Evolutionary conservation across 306 rosid species (phyloP), one percentile per base, ranked within the genome.

Genomic region (Vachellia pachyceras): DNA sequence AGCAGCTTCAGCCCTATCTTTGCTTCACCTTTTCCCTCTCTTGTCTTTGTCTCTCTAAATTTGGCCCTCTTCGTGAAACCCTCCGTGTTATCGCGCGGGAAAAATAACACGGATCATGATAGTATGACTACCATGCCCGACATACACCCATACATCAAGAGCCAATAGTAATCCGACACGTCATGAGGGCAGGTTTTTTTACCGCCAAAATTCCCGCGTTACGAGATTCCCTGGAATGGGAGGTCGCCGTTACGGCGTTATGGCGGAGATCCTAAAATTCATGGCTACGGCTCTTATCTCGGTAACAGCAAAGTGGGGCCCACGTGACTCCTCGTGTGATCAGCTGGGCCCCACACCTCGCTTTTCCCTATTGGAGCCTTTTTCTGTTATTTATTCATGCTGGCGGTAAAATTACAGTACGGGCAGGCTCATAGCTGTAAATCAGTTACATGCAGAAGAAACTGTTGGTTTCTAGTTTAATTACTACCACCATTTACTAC

Each of bases 61-160:
- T 72, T 72, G 3, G 77, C 17, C 39, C 63, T 18, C 33, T 9
- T 35, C 7, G 29, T 23, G 64, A 50, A 72, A 50, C 64, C 77
- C 77, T 69, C 64, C 46, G 45, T 50, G 17, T 72, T 14, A 29
- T 72, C 77, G 77, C 77, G 77, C 77, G 77, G 77, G 77, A 73
- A 73, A 73, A 73, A 52, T 40, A 73, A 73, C 66, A 73, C n/a
- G 66, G 36, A 54, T 4, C 36, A 73, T 73, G 35, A 52, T 73
- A 35, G 35, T 15, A 73, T 36, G 63, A 14, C 36, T 52, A 36
- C 66, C 77, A 73, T 73, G 64, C 25, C 33, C 44, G 46, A 35
- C 29, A 35, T 10, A 29, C 17, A 50, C 18, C 2, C 66, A 73
- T 73, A 13, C 66, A 52, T 73, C 8, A 1, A 5, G 0, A 2